phyloP scores from a whole-genome alignment of 345 rosid genomes.

The Reutealis trisperma region DNA sequence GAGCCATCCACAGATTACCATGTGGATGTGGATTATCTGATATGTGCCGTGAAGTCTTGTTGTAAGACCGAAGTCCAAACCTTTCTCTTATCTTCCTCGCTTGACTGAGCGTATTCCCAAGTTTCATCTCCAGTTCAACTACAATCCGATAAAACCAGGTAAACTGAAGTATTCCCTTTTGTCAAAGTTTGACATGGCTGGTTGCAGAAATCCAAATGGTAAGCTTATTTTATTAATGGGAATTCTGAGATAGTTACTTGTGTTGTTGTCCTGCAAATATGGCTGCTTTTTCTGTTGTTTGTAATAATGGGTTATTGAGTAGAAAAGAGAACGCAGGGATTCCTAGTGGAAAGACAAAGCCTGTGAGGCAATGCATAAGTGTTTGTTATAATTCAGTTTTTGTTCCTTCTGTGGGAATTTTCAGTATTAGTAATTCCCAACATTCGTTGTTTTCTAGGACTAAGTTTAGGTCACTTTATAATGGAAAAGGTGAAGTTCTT shows the following conservation, averaged over 20 bases:
- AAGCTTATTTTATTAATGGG: neutral
- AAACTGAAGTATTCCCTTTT: neutral
- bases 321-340: constrained; percentile 28
- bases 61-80: neutral
- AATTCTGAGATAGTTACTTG: constrained; percentile 2
- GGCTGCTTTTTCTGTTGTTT: constrained; percentile 58
- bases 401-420: constrained; percentile 27
- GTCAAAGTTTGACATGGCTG: neutral
- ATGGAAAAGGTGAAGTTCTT: constrained; percentile 28
- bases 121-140: neutral
- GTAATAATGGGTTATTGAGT: constrained; percentile 51
- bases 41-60: neutral
- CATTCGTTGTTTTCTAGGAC: constrained; percentile 33
- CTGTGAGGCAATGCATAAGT: constrained; percentile 29
- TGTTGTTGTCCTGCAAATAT: constrained; percentile 23
- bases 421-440: constrained; percentile 24
- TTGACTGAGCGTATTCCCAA: neutral
- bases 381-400: constrained; percentile 29
- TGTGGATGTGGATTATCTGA: neutral
- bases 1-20: neutral
- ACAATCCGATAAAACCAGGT: constrained; percentile 7
- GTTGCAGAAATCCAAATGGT: neutral
- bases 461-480: constrained; percentile 37
- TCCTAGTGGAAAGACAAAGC: constrained; percentile 27
- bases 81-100: neutral